A percentile compares a stretch with the other conserved stretches of the same genome.
Evolutionary conservation across 2,329 filamentous ascomycete species (phyloP).

Genomic region (Pezicula carpinea): DNA sequence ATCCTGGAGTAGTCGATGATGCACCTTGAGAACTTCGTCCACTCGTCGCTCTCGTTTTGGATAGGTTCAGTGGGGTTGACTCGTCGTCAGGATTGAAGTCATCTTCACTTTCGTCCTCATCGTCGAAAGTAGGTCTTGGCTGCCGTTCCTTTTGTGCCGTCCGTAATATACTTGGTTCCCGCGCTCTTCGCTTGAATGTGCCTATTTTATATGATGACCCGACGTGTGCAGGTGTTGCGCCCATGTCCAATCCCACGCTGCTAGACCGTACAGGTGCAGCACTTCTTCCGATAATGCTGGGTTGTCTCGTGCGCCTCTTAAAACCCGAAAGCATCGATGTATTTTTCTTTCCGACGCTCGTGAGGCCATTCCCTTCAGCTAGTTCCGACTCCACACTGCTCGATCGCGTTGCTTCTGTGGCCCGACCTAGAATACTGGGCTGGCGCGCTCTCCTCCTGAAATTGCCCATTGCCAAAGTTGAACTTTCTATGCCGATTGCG

Average conservation of each 20-base stretch:
- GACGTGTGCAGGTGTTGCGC: conserved; percentile 19
- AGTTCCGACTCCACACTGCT: conserved; percentile 28
- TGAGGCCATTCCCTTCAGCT: conserved; percentile 22
- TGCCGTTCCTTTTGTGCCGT: conserved; percentile 28
- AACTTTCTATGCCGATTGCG: conserved; percentile 26
- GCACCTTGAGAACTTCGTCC: conserved; percentile 24
- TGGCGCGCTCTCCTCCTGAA: conserved; percentile 57
- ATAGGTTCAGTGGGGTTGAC: conserved; percentile 58
- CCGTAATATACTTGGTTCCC: conserved; percentile 59
- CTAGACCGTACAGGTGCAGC: conserved; percentile 15
- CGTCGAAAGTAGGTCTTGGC: conserved; percentile 34
- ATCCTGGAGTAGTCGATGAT: conserved; percentile 20
- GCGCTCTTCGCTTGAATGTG: conserved; percentile 49
- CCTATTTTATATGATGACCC: conserved; percentile 47
- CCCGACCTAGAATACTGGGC: conserved; percentile 23
- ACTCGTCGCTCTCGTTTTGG: conserved; percentile 33
- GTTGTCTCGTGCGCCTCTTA: conserved; percentile 30
- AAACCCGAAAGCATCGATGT: conserved; percentile 23
- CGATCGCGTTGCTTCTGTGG: conserved; percentile 19
- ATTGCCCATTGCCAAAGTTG: conserved; percentile 41
- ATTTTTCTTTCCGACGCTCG: conserved; percentile 22
- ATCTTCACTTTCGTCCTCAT: conserved; percentile 38
- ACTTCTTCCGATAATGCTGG: conserved; percentile 28
- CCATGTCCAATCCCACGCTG: conserved; percentile 21
- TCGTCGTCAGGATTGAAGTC: conserved; percentile 61